Evolutionary conservation across 148 eudicot species (phyloP).

Genomic region (Nepenthes mirabilis): DNA sequence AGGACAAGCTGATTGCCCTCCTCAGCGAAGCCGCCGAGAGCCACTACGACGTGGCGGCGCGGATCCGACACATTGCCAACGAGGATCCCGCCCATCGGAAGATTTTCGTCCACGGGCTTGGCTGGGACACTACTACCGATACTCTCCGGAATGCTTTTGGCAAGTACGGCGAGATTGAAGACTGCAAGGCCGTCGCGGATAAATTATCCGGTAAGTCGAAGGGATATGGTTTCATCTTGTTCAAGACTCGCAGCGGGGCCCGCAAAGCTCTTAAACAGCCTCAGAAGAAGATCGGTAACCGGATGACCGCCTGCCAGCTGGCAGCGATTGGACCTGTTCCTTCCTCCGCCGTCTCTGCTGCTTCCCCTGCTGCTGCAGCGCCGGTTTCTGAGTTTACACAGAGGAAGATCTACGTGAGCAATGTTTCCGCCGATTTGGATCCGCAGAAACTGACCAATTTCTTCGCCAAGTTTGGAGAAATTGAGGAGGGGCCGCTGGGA

Average conservation of each 20-base stretch:
- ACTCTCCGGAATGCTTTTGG: conserved; percentile 34
- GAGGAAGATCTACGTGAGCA: conserved; percentile 86
- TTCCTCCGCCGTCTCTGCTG: conserved; percentile 10
- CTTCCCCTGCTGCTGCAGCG: conserved; percentile 1
- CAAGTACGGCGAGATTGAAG: conserved; percentile 78
- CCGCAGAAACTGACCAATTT: conserved; percentile 37
- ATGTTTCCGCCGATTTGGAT: conserved; percentile 76
- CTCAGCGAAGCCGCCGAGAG: conserved; percentile 49
- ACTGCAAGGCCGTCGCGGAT: conserved; percentile 69
- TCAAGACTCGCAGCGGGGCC: conserved; percentile 57
- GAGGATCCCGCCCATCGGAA: conserved; percentile 70
- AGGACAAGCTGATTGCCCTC: conserved; percentile 44
- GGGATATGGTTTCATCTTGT: conserved; percentile 78
- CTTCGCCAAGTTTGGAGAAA: conserved; percentile 73
- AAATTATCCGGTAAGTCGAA: conserved; percentile 71
- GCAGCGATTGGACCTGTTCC: conserved; percentile 80
- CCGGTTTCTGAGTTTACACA: conserved; percentile 67
- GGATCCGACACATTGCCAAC: conserved; percentile 46
- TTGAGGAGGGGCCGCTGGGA: conserved; percentile 93
- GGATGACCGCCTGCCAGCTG: conserved; percentile 76
- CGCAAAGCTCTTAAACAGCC: conserved; percentile 55
- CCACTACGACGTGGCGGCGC: conserved; percentile 29
- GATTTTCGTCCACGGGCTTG: conserved; percentile 87
- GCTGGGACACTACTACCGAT: conserved; percentile 79
- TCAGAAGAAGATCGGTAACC: conserved; percentile 73